phyloP scores from a whole-genome alignment of 257 asterid genomes.

The Euphrasia confusa region DNA sequence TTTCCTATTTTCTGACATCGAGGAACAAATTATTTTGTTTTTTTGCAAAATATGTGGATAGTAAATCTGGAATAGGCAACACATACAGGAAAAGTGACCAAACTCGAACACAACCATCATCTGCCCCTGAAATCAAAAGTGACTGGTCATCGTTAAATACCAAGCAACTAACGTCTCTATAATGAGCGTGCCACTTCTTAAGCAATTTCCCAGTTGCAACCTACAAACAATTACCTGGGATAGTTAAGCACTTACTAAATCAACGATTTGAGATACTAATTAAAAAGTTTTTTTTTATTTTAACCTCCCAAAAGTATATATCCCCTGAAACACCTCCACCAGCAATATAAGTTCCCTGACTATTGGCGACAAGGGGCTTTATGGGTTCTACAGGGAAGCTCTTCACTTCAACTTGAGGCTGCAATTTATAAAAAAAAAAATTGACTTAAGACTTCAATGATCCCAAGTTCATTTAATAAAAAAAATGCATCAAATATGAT shows the following conservation, averaged over 20 bases:
- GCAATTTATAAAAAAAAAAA: conserved; percentile 17
- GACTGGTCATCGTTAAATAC: conserved; percentile 79
- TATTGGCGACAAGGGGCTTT: conserved; percentile 56
- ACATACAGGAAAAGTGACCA: conserved; percentile 89
- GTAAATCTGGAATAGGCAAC: conserved; percentile 13
- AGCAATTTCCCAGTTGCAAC: conserved; percentile 78
- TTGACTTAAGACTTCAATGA: too few species aligned
- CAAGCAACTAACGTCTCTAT: conserved; percentile 73
- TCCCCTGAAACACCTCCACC: conserved; percentile 88
- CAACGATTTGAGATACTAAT: background rate
- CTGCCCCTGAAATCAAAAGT: conserved; percentile 83
- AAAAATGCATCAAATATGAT: conserved; percentile 2
- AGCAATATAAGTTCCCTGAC: conserved; percentile 67
- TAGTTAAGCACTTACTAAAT: conserved; percentile 3
- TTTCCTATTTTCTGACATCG: background rate
- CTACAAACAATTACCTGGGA: conserved; percentile 36
- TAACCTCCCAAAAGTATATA: conserved; percentile 89
- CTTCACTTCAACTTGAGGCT: conserved; percentile 88
- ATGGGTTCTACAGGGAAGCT: conserved; percentile 80
- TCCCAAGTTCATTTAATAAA: background rate
- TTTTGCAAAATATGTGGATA: too few species aligned
- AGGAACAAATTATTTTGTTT: too few species aligned
- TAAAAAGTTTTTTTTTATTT: conserved; percentile 21
- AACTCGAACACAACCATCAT: conserved; percentile 92
- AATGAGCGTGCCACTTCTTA: conserved; percentile 93